phyloP scores from a whole-genome alignment of 768 basidiomycete species.

The Termitomyces sp. region DNA sequence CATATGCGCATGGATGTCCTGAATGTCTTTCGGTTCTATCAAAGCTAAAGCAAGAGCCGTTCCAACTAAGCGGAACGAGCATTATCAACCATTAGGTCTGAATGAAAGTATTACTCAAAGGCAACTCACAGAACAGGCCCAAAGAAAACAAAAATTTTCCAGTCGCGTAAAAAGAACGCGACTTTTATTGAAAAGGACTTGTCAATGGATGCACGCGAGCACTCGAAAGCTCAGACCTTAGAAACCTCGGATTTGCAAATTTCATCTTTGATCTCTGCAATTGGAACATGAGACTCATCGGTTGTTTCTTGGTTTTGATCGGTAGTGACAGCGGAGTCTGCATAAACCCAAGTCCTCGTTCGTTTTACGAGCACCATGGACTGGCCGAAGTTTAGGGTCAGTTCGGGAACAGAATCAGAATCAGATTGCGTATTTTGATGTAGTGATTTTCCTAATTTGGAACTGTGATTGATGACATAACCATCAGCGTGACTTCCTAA shows the following conservation, averaged over 20 bases:
- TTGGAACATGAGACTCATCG: not conserved
- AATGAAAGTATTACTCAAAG: not conserved
- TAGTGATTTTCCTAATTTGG: too few relatives aligned
- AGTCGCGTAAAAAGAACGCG: conserved; percentile 24
- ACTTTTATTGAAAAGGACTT: conserved; percentile 13
- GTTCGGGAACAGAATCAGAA: too few relatives aligned
- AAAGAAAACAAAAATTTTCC: conserved; percentile 68
- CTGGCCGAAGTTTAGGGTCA: not conserved
- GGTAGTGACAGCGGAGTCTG: not conserved
- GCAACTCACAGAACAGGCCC: conserved; percentile 51
- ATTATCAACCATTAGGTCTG: conserved; percentile 5
- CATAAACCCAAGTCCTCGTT: conserved; percentile 6
- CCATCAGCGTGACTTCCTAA: too few relatives aligned
- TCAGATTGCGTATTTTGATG: too few relatives aligned
- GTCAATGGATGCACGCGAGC: not conserved
- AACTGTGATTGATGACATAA: too few relatives aligned
- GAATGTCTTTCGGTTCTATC: conserved; percentile 63
- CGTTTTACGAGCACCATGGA: conserved; percentile 11
- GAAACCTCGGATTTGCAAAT: conserved; percentile 22
- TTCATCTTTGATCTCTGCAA: conserved; percentile 9
- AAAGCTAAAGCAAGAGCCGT: conserved; percentile 58
- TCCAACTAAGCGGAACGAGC: conserved; percentile 45
- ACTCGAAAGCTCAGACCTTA: conserved; percentile 1
- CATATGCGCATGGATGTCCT: conserved; percentile 66
- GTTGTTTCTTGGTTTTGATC: not conserved